Evolutionary conservation across 2,329 filamentous ascomycete genomes (phyloP), one percentile per base, ranked within the genome.

Genomic region (Pseudocercospora musae): DNA sequence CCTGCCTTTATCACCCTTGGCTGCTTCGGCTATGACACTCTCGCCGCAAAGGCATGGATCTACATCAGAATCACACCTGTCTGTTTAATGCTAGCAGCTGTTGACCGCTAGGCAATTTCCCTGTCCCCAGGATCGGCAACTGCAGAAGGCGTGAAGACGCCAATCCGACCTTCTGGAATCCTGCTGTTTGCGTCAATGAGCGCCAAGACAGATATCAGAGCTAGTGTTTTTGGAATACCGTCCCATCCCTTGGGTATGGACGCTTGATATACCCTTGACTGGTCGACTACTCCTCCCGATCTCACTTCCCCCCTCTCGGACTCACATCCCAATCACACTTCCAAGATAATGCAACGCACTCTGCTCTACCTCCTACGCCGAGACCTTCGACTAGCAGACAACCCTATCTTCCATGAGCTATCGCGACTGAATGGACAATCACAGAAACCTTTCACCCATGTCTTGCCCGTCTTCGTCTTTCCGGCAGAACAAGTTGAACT

Each of bases 301-400:
- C 15, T 23, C 20, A 23, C 44, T 25, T 20, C 21, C 13, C 10
- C 20, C 10, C 21, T 21, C 15, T 7, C 48, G 25, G 48, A 52
- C 44, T 53, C 49, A 54, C 1, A 15, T 37, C 29, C 52, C 9
- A 9, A 20, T 25, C n/a, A n/a, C n/a, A n/a, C n/a, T 25, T 25
- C 20, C 27, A 57, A 18, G 15, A 57, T 46, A 27, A 57, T 44
- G 37, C 55, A 71, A 53, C 78, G 77, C 48, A 80, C 90, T 23
- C 78, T 92, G 57, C 80, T 94, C 59, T 92, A 92, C 71, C 74
- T 93, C 21, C 75, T 93, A 37, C 85, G 90, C 49, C 85, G 87
- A 68, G 91, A 94, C 73, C 80, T 92, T 20, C 87, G 91, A 63
- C 80, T 90, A 25, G 81, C 84, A 27, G 90, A 94, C 75, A 93